Conservation (phyloP, 306 rosid genomes). For the Trifolium repens region DNA sequence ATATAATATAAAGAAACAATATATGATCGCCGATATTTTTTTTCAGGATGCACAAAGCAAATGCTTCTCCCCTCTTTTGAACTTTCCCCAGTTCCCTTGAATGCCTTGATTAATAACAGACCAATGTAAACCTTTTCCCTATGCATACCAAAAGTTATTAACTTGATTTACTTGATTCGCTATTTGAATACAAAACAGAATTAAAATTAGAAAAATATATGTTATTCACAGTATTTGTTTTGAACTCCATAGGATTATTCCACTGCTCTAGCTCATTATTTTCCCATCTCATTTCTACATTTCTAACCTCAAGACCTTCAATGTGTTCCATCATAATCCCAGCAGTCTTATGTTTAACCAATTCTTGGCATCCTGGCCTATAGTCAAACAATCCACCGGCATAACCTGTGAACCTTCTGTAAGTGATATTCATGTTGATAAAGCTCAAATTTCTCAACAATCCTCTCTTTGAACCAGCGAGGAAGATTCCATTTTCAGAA, state of each 20-base stretch:
- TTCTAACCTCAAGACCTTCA: slow-evolving; percentile 70
- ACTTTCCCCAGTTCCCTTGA: neutral
- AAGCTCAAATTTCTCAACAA: slow-evolving; percentile 72
- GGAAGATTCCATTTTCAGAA: slow-evolving; percentile 88
- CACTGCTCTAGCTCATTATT: slow-evolving; percentile 52
- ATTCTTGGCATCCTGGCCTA: slow-evolving; percentile 87
- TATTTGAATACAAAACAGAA: slow-evolving; percentile 51
- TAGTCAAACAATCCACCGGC: slow-evolving; percentile 78
- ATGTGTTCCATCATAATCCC: slow-evolving; percentile 90
- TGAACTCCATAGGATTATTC: slow-evolving; percentile 86
- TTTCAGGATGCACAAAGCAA: slow-evolving; percentile 13
- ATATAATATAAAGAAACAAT: neutral
- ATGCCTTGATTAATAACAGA: slow-evolving; percentile 5
- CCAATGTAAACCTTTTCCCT: neutral
- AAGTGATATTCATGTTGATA: slow-evolving; percentile 71
- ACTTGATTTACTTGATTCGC: slow-evolving; percentile 29
- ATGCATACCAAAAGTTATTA: slow-evolving; percentile 1
- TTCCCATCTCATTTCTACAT: slow-evolving; percentile 85
- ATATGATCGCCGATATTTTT: neutral
- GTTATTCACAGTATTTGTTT: slow-evolving; percentile 74
- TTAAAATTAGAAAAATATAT: slow-evolving; percentile 66
- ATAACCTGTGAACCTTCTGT: slow-evolving; percentile 65
- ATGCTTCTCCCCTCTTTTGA: slow-evolving; percentile 25
- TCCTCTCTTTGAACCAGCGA: slow-evolving; percentile 82
- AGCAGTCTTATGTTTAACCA: slow-evolving; percentile 68